These are phyloP conservation scores for Daucus carota DNA, from an alignment of 129 eudicot genomes.

Conservation along the genomic window DH1_v3.0 NC_030383.2:56102001-56102500, in stretches of 20 bases:
- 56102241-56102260: neutral
- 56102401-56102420: neutral
- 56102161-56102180: neutral
- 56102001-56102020: neutral
- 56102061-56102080: neutral
- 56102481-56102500: neutral
- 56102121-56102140: neutral
- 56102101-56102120: neutral
- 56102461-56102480: neutral
- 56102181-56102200: fast-evolving
- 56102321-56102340: neutral
- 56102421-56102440: neutral
- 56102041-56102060: neutral
- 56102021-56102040: neutral
- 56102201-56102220: neutral
- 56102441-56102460: neutral
- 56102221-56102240: neutral
- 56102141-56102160: neutral
- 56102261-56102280: neutral
- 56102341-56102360: neutral
- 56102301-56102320: neutral
- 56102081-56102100: neutral
- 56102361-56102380: neutral
- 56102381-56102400: neutral
- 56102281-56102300: neutral